Evolutionary conservation across 345 rosid species (phyloP).

Genomic region (Acer negundo): DNA sequence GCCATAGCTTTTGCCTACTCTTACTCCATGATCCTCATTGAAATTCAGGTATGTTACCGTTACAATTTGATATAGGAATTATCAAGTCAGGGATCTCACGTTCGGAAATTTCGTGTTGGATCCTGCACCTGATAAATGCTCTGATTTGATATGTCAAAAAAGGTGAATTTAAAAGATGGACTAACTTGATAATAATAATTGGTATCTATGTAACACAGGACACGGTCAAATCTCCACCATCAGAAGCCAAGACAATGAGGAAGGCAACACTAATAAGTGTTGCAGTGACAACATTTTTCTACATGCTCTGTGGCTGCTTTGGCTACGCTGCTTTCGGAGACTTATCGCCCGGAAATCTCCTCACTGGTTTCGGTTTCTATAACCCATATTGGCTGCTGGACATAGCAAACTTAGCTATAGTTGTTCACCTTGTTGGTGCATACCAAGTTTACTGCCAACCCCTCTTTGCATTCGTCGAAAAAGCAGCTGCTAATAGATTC

Average conservation of each 20-base stretch:
- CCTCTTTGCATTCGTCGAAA: constrained; percentile 77
- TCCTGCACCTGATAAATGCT: too few species aligned
- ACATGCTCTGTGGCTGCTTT: constrained; percentile 86
- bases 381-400: constrained; percentile 92
- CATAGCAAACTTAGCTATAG: constrained; percentile 82
- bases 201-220: constrained; percentile 28
- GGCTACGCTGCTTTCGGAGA: constrained; percentile 96
- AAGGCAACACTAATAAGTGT: constrained; percentile 73
- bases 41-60: constrained; percentile 46
- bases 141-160: too few species aligned
- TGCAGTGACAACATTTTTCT: constrained; percentile 75
- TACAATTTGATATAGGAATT: too few species aligned
- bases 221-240: constrained; percentile 61
- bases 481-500: constrained; percentile 40
- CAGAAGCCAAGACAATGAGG: constrained; percentile 83
- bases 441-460: constrained; percentile 97
- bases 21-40: constrained; percentile 76
- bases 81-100: too few species aligned
- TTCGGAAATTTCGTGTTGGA: too few species aligned
- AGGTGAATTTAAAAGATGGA: too few species aligned
- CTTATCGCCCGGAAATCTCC: constrained; percentile 72
- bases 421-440: constrained; percentile 81
- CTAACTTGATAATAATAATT: too few species aligned
- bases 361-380: constrained; percentile 75
- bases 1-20: constrained; percentile 94